Evolutionary conservation across 805 yeast genomes (phyloP).

Genomic region (Danielozyma ontarioensis): DNA sequence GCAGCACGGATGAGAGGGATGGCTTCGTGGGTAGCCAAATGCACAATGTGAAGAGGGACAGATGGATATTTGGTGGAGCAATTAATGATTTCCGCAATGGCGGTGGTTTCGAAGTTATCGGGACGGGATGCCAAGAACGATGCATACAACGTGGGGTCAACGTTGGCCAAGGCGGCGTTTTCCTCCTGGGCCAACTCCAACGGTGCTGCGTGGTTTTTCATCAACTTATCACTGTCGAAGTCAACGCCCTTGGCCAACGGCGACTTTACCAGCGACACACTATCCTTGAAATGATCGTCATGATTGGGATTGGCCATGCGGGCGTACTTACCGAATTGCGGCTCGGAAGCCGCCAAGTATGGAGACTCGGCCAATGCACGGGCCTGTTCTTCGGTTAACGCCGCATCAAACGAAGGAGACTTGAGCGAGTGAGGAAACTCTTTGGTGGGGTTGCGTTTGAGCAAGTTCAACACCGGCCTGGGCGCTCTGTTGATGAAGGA

Average conservation of each 20-base stretch:
- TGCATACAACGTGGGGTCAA: constrained; percentile 61
- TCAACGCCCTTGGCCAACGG: constrained; percentile 18
- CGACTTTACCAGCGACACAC: constrained; percentile 12
- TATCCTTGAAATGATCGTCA: constrained; percentile 15
- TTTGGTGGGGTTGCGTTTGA: constrained; percentile 14
- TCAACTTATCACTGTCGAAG: constrained; percentile 8
- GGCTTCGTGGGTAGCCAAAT: constrained; percentile 81
- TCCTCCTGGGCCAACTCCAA: constrained; percentile 38
- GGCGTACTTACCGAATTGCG: constrained; percentile 44
- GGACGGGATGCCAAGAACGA: constrained; percentile 84
- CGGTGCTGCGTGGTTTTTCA: constrained; percentile 24
- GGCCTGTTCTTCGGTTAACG: constrained; percentile 47
- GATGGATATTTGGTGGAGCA: constrained; percentile 55
- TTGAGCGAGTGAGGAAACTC: constrained; percentile 28
- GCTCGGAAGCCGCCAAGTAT: constrained; percentile 53
- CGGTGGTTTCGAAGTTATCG: constrained; percentile 80
- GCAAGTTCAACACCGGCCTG: constrained; percentile 28
- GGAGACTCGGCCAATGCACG: constrained; percentile 53
- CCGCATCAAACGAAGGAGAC: constrained; percentile 20
- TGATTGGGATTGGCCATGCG: constrained; percentile 31
- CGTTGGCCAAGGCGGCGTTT: constrained; percentile 35
- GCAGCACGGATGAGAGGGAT: constrained; percentile 70
- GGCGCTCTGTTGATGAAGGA: constrained; percentile 38
- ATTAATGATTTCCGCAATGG: constrained; percentile 65
- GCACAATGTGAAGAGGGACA: constrained; percentile 82